Percentiles rank a stretch among this genome's conserved stretches.
phyloP scores from a whole-genome alignment of 2,329 filamentous ascomycete genomes.

The Aplosporella prunicola region DNA sequence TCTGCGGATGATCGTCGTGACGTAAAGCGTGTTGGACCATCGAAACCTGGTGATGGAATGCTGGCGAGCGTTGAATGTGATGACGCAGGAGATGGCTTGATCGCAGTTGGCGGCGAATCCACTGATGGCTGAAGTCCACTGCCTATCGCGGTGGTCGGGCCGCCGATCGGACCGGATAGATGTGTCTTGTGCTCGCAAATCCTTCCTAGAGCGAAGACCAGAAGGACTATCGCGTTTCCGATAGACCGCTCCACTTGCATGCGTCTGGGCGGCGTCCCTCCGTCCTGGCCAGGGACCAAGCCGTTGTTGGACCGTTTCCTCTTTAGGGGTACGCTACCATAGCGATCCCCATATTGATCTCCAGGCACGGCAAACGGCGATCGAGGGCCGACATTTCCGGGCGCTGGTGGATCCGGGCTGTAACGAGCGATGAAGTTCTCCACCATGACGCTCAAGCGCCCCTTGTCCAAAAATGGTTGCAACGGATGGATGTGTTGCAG shows the following conservation, averaged over 20 bases:
- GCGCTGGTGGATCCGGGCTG: conserved; percentile 16
- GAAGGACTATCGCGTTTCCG: conserved; percentile 66
- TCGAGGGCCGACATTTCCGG: conserved; percentile 13
- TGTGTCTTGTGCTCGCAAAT: conserved; percentile 53
- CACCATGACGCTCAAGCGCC: conserved; percentile 43
- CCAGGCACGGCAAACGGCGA: conserved; percentile 17
- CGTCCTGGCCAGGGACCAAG: background rate
- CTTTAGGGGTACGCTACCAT: conserved; percentile 22
- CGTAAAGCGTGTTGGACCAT: conserved; percentile 12
- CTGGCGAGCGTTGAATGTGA: conserved; percentile 28
- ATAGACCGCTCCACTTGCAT: conserved; percentile 16
- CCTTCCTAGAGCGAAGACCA: conserved; percentile 78
- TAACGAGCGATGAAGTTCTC: conserved; percentile 35
- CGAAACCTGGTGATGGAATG: conserved; percentile 12
- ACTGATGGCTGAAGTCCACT: conserved; percentile 14
- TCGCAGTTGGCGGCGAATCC: conserved; percentile 17
- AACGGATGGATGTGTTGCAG: conserved; percentile 52
- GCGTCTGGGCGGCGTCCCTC: background rate
- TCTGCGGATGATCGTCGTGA: conserved; percentile 30
- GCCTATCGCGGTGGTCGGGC: conserved; percentile 28
- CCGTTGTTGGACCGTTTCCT: conserved; percentile 25
- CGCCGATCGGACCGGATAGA: conserved; percentile 48
- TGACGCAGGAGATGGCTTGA: conserved; percentile 31
- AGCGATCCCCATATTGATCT: conserved; percentile 7
- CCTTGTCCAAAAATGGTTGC: conserved; percentile 53